phyloP scores from a whole-genome alignment of 495 filamentous ascomycete species.

The Entonaema liquescens region DNA sequence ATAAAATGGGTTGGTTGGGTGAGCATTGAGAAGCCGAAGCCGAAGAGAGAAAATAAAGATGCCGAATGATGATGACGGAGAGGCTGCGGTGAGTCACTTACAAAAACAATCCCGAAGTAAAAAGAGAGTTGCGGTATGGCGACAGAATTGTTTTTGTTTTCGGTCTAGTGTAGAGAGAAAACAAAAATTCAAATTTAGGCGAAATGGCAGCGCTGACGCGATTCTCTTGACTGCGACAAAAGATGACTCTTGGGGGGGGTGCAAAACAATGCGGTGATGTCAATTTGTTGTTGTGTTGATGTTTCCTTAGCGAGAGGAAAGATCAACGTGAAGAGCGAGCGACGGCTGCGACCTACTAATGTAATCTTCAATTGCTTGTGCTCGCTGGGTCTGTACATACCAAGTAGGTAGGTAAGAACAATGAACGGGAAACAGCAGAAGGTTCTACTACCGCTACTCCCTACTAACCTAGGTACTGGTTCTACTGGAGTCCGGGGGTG shows the following conservation, averaged over 20 bases:
- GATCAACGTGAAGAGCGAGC: conserved; percentile 40
- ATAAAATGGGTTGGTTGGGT: not conserved
- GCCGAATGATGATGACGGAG: not conserved
- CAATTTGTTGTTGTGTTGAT: conserved; percentile 55
- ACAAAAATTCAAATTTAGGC: conserved; percentile 48
- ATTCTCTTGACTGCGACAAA: conserved; percentile 63
- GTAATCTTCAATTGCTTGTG: conserved; percentile 28
- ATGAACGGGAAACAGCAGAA: conserved; percentile 11
- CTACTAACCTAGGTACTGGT: conserved; percentile 5
- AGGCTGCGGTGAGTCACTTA: conserved; percentile 51
- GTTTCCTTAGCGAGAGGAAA: conserved; percentile 51
- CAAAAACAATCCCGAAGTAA: conserved; percentile 46
- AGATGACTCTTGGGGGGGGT: conserved; percentile 59
- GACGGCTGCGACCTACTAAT: conserved; percentile 41
- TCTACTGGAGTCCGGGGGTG: conserved; percentile 27
- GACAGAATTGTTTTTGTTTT: conserved; percentile 49
- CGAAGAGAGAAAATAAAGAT: not conserved
- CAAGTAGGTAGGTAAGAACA: no score
- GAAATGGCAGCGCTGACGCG: conserved; percentile 59
- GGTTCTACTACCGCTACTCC: not conserved
- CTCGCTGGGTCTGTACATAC: conserved; percentile 27
- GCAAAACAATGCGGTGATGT: conserved; percentile 51
- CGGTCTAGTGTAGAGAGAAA: conserved; percentile 39
- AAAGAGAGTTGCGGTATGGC: conserved; percentile 48
- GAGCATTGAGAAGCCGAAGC: not conserved